A percentile compares a stretch with the other conserved stretches of the same genome.
Conservation (phyloP, 2,329 filamentous ascomycete genomes). For the Penicillium brasilianum region DNA sequence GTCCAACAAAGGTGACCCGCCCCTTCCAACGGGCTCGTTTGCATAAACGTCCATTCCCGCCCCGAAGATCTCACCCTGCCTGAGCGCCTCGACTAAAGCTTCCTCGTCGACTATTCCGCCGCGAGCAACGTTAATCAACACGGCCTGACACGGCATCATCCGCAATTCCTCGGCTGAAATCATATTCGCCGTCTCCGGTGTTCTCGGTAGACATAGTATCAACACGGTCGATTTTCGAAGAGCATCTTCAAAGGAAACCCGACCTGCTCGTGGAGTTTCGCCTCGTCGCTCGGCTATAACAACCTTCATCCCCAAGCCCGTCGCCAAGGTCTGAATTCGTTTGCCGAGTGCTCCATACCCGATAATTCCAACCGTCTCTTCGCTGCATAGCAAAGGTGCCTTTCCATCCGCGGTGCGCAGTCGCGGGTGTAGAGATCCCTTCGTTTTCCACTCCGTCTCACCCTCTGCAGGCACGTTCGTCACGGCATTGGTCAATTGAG, state of each 20-base stretch:
- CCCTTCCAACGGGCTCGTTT: not conserved
- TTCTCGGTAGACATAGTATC: conserved; percentile 37
- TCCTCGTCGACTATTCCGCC: conserved; percentile 58
- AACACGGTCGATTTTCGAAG: conserved; percentile 37
- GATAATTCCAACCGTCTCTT: conserved; percentile 56
- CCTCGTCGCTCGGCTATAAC: conserved; percentile 1
- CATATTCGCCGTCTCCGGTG: conserved; percentile 37
- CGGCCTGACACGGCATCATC: conserved; percentile 45
- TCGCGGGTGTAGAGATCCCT: conserved; percentile 40
- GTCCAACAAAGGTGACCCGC: conserved; percentile 37
- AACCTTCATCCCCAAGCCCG: not conserved
- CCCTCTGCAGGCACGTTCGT: conserved; percentile 26
- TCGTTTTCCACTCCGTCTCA: conserved; percentile 46
- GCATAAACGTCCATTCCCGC: conserved; percentile 1
- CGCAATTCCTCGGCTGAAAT: conserved; percentile 47
- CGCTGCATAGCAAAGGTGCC: conserved; percentile 51
- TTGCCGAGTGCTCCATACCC: conserved; percentile 56
- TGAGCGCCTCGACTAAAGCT: conserved; percentile 45
- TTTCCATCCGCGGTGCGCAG: conserved; percentile 29
- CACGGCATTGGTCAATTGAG: conserved; percentile 41
- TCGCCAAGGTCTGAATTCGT: not conserved
- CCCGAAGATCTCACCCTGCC: not conserved
- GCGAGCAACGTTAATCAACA: conserved; percentile 56
- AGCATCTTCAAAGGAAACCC: conserved; percentile 37
- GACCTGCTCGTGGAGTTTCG: conserved; percentile 18